Base-by-base conservation (phyloP, 2,329 filamentous ascomycete genomes). In the Trichoderma guizhouense region DNA sequence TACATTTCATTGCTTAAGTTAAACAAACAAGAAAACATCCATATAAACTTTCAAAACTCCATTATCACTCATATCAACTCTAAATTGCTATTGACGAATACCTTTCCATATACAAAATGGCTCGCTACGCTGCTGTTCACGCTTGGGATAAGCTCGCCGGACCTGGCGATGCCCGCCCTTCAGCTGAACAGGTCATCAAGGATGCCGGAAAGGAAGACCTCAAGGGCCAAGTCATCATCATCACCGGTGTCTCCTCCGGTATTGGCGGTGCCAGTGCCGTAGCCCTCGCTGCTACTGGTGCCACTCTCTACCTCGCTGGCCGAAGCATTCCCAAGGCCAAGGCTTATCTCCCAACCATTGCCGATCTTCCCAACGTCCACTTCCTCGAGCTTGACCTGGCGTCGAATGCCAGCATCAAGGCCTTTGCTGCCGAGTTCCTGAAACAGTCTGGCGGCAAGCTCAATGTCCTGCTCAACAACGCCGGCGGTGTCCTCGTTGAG, bases 201-300 rank as follows among this genome's bases (percentile, higher is more conserved):
- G 81, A 84, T 71, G 78, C 83, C 53, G 72, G 72, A 47, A 73
- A 76, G n/a, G 71, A 77, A n/a, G 78, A 79, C 60, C 78, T 81
- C 39, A 66, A 73, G 1, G 80, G 77, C 67, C 82, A 83, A 72
- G 80, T 82, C 39, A 76, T 83, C 14, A 72, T 86, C 32, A 80
- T 85, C 72, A 86, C 84, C 5, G 84, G 84, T n/a, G 75, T 76
- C 11, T 80, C 81, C 18, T 79, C 82, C 21, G 84, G 84, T 1
- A 77, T 85, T 32, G 84, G 84, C 12, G 76, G 83, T 36, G 82
- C 85, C 68, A 85, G 83, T 5, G 81, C 79, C 7, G 79, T 79
- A 26, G 84, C 84, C 5, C 78, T 87, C 11, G 75, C 79, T 53
- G 74, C 81, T 9, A 84, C 85, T 2, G 75, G 78, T 28, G 73